Evolutionary conservation across 306 rosid genomes (phyloP).

Genomic region (Dryas octopetala): DNA sequence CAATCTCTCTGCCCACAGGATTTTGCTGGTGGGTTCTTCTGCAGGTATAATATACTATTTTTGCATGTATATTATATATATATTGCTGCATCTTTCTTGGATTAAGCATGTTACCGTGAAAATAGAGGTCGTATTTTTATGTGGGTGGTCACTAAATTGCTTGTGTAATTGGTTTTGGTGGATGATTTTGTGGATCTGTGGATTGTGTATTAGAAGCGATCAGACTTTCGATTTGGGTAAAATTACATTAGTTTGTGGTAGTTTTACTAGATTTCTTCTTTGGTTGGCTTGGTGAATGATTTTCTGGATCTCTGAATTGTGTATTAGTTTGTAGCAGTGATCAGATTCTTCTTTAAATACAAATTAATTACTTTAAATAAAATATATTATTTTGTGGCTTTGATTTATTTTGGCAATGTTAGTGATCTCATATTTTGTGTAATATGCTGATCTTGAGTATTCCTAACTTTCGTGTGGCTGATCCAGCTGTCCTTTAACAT

Average conservation of each 20-base stretch:
- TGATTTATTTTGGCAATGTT: not conserved
- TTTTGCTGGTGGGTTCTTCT: conserved; percentile 83
- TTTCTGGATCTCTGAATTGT: conserved; percentile 31
- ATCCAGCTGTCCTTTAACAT: not conserved
- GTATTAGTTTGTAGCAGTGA: not conserved
- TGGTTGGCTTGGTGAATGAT: not conserved
- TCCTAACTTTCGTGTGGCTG: not conserved
- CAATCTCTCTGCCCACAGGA: conserved; percentile 33
- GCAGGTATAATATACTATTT: conserved; percentile 57
- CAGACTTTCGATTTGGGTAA: not conserved
- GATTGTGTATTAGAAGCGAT: not conserved
- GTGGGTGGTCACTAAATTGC: conserved; percentile 9
- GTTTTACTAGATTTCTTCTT: conserved; percentile 13
- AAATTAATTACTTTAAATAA: not conserved
- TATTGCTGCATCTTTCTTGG: not conserved
- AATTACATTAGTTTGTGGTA: not conserved
- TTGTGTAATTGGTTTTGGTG: not conserved
- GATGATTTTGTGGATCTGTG: conserved; percentile 35
- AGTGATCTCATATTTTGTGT: not conserved
- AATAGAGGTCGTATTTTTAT: not conserved
- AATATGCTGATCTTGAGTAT: not conserved
- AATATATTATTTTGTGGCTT: not conserved
- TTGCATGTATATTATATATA: not conserved
- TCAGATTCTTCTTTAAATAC: not conserved
- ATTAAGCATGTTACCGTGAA: conserved; percentile 11